A percentile compares a stretch with the other conserved stretches of the same genome.
Conservation (phyloP, 176 grass and related monocot species). For the Tillandsia leiboldiana region DNA sequence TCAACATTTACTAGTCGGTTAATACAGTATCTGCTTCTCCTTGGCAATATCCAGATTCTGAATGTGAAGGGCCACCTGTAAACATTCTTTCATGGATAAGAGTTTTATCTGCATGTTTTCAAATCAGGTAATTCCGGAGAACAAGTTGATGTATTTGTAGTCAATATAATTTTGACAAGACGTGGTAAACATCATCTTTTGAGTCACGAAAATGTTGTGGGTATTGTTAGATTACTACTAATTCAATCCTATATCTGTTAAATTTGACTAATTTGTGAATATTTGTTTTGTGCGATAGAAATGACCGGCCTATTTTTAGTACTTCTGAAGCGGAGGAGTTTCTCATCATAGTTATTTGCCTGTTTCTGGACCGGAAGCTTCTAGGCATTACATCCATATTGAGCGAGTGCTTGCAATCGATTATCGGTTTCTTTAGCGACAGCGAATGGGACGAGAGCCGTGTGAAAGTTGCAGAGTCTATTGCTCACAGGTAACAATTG, state of each 20-base stretch:
- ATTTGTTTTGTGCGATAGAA: conserved; percentile 42
- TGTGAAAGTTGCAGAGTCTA: conserved; percentile 40
- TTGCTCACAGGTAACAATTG: conserved; percentile 46
- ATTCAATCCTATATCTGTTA: not conserved
- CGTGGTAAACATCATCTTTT: not conserved
- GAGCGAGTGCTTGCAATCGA: conserved; percentile 56
- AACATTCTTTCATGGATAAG: conserved; percentile 78
- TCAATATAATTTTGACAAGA: not conserved
- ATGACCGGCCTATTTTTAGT: conserved; percentile 45
- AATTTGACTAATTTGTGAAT: conserved; percentile 1
- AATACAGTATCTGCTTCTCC: not conserved
- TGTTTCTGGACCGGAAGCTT: conserved; percentile 60
- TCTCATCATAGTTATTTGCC: conserved; percentile 51
- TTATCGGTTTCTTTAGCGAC: conserved; percentile 44
- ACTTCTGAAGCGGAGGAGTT: conserved; percentile 60
- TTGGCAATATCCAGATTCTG: conserved; percentile 30
- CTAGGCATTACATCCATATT: conserved; percentile 47
- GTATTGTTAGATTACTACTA: not conserved
- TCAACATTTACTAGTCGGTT: not conserved
- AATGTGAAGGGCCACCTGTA: conserved; percentile 43
- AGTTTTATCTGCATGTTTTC: conserved; percentile 67
- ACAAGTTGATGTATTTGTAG: not conserved
- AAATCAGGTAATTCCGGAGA: conserved; percentile 51
- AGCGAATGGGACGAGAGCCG: conserved; percentile 66
- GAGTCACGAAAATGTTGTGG: too few species aligned